Evolutionary conservation across 179 eudicot genomes (phyloP).

Genomic region (Corrigiola litoralis): DNA sequence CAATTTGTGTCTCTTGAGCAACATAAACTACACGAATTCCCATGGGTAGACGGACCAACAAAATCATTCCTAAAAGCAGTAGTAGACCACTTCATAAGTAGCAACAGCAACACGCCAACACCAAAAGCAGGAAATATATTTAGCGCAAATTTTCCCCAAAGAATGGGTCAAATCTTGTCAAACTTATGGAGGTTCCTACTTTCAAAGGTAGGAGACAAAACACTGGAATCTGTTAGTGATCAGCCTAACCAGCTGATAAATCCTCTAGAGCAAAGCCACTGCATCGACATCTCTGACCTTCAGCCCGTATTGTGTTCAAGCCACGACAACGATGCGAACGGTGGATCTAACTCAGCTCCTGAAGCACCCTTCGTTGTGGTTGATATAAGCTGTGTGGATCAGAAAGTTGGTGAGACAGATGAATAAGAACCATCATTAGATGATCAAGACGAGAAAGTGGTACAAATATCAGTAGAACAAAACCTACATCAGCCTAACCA

Average conservation of each 20-base stretch:
- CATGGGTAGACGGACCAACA: too few species aligned
- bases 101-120: not conserved
- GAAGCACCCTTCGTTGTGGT: not conserved
- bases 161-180: constrained; percentile 7
- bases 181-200: not conserved
- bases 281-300: constrained; percentile 1
- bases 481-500: not conserved
- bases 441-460: not conserved
- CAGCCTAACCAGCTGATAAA: not conserved
- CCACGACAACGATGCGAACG: too few species aligned
- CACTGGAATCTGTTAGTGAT: not conserved
- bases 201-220: not conserved
- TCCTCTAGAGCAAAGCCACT: not conserved
- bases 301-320: not conserved
- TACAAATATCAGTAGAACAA: not conserved
- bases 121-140: not conserved
- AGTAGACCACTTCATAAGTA: too few species aligned
- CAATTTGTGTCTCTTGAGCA: too few species aligned
- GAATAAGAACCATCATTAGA: too few species aligned
- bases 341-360: not conserved
- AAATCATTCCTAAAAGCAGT: too few species aligned
- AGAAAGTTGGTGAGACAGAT: too few species aligned
- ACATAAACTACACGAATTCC: too few species aligned
- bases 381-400: not conserved
- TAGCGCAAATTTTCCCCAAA: too few species aligned